Base-by-base conservation (phyloP, 2,329 filamentous ascomycete species). In the Erysiphe neolycopersici region DNA sequence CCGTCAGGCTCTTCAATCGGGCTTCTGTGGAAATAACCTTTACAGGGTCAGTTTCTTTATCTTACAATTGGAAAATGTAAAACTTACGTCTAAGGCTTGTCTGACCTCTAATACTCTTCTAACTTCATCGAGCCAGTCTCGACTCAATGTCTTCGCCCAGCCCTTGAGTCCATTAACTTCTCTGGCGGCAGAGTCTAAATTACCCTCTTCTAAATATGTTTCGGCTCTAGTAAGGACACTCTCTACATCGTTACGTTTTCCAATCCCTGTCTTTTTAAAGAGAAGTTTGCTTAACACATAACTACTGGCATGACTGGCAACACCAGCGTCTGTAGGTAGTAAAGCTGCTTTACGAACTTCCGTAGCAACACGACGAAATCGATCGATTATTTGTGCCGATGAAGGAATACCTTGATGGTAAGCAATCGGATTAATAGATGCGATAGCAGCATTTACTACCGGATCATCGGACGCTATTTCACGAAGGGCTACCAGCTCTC, bases 271-370 rank as follows among this genome's bases (percentile, higher is more conserved):
- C 70, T 95, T 95, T 67, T 83, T 84, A 71, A 98, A 95, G 64
- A 95, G 74, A 43, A 95, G 69, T 64, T 93, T 91, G 66, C 82
- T 92, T 53, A 98, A 66, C 40, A 91, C 68, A 59, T 82, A 78
- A 59, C 80, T 89, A 38, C 84, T 87, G 3, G 87, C 84, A 59
- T 98, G 89, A 54, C 80, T 89, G 17, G 89, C 87, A 22, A 98
- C 80, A 51, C 89, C 89, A 0, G 89, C 89, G 55, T 94, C 79
- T 50, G 92, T 85, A 13, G 89, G 89, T 14, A 98, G 68, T 42
- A 98, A 69, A 38, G 79, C 79, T 17, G 89, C 89, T 67, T 98
- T 98, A 59, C 89, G 75, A 36, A 98, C 89, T 63, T 98, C 89
- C 45, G 66, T 65, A 2, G 89, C 82, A 14, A 98, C 89, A 42